Conservation (phyloP, 345 rosid species). For the Turritis glabra region DNA sequence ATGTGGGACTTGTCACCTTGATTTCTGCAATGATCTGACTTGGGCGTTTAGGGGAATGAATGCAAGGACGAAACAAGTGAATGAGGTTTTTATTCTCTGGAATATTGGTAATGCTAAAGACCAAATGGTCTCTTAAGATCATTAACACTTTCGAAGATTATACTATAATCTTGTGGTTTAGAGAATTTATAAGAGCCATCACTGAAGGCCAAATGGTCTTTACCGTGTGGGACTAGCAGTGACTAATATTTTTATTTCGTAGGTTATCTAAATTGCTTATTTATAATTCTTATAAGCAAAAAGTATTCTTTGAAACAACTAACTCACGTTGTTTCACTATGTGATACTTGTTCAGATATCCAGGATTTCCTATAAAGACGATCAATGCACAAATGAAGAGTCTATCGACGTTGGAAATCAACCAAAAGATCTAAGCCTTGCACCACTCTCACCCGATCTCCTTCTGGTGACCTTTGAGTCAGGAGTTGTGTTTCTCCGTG, state of each 20-base stretch:
- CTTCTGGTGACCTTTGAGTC: conserved; percentile 71
- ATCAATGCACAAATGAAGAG: conserved; percentile 68
- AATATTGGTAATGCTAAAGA: background rate
- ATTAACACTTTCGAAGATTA: background rate
- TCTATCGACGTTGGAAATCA: conserved; percentile 75
- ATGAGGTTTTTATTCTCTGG: background rate
- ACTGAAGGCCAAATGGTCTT: conserved; percentile 7
- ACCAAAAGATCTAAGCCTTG: conserved; percentile 87
- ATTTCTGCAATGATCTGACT: background rate
- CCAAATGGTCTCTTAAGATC: background rate
- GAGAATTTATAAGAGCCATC: background rate
- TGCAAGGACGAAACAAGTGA: background rate
- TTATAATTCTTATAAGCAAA: background rate
- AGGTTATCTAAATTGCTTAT: background rate
- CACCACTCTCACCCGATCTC: conserved; percentile 65
- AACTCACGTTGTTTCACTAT: conserved; percentile 3
- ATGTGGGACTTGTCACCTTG: conserved; percentile 2
- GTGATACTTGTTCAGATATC: conserved; percentile 53
- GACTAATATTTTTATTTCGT: background rate
- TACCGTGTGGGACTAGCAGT: background rate
- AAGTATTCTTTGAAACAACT: conserved; percentile 22
- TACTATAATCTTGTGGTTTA: background rate
- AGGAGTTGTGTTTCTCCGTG: conserved; percentile 76
- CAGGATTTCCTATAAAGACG: conserved; percentile 70
- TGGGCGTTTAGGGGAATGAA: background rate